phyloP scores from a whole-genome alignment of 176 grass and related monocot genomes.

The Musa troglodytarum region DNA sequence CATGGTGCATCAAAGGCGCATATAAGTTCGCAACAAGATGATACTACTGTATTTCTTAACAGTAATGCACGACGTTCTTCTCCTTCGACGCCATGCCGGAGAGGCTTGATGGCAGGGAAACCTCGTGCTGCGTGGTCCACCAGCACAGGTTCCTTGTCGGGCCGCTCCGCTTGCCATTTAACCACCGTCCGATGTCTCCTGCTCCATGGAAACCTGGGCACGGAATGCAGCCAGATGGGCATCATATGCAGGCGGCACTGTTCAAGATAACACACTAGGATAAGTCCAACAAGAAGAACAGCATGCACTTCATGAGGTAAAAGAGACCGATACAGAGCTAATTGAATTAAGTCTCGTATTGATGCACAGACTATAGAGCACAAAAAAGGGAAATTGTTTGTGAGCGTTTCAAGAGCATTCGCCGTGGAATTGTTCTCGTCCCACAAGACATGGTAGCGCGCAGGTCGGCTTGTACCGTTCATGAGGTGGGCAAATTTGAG shows the following conservation, averaged over 20 bases:
- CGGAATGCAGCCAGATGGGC: constrained; percentile 75
- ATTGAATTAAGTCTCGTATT: background rate
- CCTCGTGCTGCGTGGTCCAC: constrained; percentile 28
- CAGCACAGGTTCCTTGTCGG: constrained; percentile 18
- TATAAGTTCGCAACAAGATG: too few relatives aligned
- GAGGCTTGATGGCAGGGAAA: background rate
- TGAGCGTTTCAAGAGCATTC: constrained; percentile 72
- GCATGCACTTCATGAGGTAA: background rate
- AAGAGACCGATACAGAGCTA: constrained; percentile 56
- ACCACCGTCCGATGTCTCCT: constrained; percentile 51
- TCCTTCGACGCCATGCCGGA: too few relatives aligned
- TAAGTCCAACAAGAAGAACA: background rate
- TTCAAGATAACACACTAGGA: background rate
- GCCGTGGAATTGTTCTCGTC: constrained; percentile 95
- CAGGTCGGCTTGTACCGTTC: constrained; percentile 82
- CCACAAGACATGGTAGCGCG: constrained; percentile 94
- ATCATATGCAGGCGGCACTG: constrained; percentile 82
- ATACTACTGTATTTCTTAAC: too few relatives aligned
- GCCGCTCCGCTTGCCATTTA: constrained; percentile 30
- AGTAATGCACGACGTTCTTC: too few relatives aligned
- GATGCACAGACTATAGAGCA: background rate
- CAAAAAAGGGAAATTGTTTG: constrained; percentile 66
- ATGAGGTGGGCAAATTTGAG: too few relatives aligned
- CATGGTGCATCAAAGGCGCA: too few relatives aligned
- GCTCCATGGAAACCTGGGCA: constrained; percentile 75